Percentiles rank a stretch among this genome's conserved stretches.
phyloP scores from a whole-genome alignment of 2,329 filamentous ascomycete species.

The Colletotrichum sp. region DNA sequence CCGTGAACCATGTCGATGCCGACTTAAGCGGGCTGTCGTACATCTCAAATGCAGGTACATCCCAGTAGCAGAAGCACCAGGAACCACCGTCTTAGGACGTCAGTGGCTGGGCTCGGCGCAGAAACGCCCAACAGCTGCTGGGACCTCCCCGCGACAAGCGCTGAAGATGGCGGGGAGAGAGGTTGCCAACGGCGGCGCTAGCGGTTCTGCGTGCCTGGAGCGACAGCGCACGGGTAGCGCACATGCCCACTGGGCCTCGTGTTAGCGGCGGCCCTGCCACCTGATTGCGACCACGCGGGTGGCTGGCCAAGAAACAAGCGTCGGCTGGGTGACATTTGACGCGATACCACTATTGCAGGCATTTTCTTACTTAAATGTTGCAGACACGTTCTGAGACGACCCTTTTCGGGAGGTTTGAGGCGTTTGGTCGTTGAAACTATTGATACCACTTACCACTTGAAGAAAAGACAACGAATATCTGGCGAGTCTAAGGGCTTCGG shows the following conservation, averaged over 20 bases:
- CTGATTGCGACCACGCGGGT: not conserved
- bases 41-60: not conserved
- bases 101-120: slow-evolving; percentile 3
- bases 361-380: slow-evolving; percentile 6
- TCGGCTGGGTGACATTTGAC: not conserved
- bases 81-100: not conserved
- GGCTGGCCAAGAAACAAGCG: not conserved
- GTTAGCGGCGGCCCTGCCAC: slow-evolving; percentile 16
- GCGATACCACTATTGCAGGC: not conserved
- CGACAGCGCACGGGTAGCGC: slow-evolving; percentile 5
- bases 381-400: not conserved
- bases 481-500: not conserved
- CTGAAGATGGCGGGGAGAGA: slow-evolving; percentile 9
- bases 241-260: not conserved
- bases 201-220: not conserved
- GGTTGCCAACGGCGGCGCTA: not conserved
- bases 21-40: not conserved
- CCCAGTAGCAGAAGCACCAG: not conserved
- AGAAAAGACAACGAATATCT: not conserved
- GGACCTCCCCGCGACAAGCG: slow-evolving; percentile 3
- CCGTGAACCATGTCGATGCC: not conserved
- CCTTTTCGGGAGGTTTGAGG: not conserved
- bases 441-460: not conserved
- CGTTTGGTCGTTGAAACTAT: not conserved
- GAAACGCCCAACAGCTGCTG: not conserved